These are phyloP conservation scores for Trametes punicea DNA, from an alignment of 768 basidiomycete genomes.

Conservation along the genomic window DNA sequence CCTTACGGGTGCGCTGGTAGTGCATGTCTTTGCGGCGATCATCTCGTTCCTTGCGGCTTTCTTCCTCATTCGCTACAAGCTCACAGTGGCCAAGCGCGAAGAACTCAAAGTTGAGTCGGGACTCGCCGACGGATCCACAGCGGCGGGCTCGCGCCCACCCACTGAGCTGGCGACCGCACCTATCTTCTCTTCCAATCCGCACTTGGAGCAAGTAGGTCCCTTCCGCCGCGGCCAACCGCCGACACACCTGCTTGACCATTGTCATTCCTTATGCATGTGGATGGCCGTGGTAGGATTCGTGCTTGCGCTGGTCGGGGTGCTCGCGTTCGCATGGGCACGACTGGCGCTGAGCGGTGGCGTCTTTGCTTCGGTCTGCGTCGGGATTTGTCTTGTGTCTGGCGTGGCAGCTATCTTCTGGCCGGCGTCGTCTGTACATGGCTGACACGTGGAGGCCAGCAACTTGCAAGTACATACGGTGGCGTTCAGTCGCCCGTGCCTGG, in stretches of 20 bases:
- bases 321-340: slow-evolving; percentile 49
- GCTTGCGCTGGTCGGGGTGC: slow-evolving; percentile 47
- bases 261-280: slow-evolving; percentile 47
- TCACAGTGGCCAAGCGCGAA: slow-evolving; percentile 49
- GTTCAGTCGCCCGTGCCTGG: not conserved
- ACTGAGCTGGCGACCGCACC: not conserved
- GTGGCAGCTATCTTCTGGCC: slow-evolving; percentile 18
- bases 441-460: not conserved
- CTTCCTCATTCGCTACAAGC: slow-evolving; percentile 52
- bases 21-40: slow-evolving; percentile 51
- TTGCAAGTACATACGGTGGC: not conserved
- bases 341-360: slow-evolving; percentile 45
- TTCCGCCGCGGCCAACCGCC: slow-evolving; percentile 39
- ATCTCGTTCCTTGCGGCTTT: slow-evolving; percentile 55
- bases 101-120: slow-evolving; percentile 38
- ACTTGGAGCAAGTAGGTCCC: slow-evolving; percentile 49
- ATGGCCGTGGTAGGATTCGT: slow-evolving; percentile 47
- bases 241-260: slow-evolving; percentile 46
- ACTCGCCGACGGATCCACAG: slow-evolving; percentile 7
- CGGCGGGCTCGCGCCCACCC: not conserved
- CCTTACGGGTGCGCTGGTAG: slow-evolving; percentile 49
- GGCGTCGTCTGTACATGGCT: slow-evolving; percentile 2
- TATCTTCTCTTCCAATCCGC: slow-evolving; percentile 43
- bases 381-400: slow-evolving; percentile 29
- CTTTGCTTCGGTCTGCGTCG: slow-evolving; percentile 41